Conservation (phyloP, 2,329 filamentous ascomycete species). For the Phialophora verrucosa region DNA sequence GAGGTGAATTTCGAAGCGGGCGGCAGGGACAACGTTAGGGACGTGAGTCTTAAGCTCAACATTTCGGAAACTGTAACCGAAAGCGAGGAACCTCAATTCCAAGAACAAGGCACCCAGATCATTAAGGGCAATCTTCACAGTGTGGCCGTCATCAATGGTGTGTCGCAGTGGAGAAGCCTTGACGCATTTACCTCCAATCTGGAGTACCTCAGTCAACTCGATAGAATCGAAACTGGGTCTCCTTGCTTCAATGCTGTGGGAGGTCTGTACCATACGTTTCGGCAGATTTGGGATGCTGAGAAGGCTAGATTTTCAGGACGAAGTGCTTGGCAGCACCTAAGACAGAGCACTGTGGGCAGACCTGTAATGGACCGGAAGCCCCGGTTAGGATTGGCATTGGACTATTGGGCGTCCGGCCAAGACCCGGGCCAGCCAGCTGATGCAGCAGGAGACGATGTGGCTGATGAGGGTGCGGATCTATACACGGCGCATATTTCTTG, state of each 20-base stretch:
- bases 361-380: slow-evolving; percentile 49
- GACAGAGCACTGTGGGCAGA: slow-evolving; percentile 49
- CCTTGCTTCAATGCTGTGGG: slow-evolving; percentile 56
- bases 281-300: slow-evolving; percentile 52
- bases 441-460: slow-evolving; percentile 34
- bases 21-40: slow-evolving; percentile 48
- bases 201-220: slow-evolving; percentile 52
- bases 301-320: slow-evolving; percentile 43
- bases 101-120: slow-evolving; percentile 51
- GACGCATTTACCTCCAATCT: slow-evolving; percentile 51
- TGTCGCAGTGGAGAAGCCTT: slow-evolving; percentile 42
- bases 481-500: slow-evolving; percentile 52
- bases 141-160: slow-evolving; percentile 43
- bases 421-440: slow-evolving; percentile 40
- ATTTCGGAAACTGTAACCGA: slow-evolving; percentile 48
- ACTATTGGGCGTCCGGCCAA: slow-evolving; percentile 47
- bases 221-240: slow-evolving; percentile 51
- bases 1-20: slow-evolving; percentile 53
- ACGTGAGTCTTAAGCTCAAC: slow-evolving; percentile 52
- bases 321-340: slow-evolving; percentile 49
- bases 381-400: slow-evolving; percentile 49
- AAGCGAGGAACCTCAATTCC: slow-evolving; percentile 47
- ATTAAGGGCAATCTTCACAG: slow-evolving; percentile 49
- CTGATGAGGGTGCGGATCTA: slow-evolving; percentile 38
- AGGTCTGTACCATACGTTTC: slow-evolving; percentile 50